Percentiles rank a stretch among this genome's conserved stretches.
These are phyloP conservation scores for Jaenimonas drosophilae DNA, from an alignment of 208 protist genomes.

Conservation along the genomic window DNA sequence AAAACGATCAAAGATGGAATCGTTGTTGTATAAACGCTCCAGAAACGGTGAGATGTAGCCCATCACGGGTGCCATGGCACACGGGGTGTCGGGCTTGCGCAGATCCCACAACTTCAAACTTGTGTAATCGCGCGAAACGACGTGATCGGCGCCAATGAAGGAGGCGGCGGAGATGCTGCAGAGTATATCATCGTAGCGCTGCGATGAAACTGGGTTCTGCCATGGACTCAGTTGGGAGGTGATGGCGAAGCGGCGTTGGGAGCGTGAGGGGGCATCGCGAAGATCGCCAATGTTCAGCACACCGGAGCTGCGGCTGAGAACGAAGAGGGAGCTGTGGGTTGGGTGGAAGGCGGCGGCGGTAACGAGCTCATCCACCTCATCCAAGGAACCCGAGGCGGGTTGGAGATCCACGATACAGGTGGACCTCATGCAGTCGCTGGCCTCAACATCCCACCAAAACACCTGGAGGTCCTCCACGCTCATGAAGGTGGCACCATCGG, in stretches of 20 bases:
- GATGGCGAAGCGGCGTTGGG: conserved; percentile 56
- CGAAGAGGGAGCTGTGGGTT: conserved; percentile 69
- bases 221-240: conserved; percentile 35
- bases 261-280: conserved; percentile 56
- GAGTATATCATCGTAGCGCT: conserved; percentile 71
- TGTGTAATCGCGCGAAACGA: conserved; percentile 81
- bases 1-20: conserved; percentile 84
- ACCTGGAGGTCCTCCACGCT: conserved; percentile 84
- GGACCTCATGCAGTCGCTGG: conserved; percentile 48
- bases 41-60: conserved; percentile 59
- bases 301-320: conserved; percentile 76
- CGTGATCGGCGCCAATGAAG: conserved; percentile 66
- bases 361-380: conserved; percentile 76
- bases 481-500: conserved; percentile 75
- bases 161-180: conserved; percentile 76
- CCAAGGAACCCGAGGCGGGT: conserved; percentile 46
- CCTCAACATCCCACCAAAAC: conserved; percentile 83
- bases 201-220: conserved; percentile 44
- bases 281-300: conserved; percentile 79
- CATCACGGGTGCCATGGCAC: conserved; percentile 57
- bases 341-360: conserved; percentile 74
- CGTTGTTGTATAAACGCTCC: conserved; percentile 64
- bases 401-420: conserved; percentile 65
- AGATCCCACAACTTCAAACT: conserved; percentile 85
- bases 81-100: conserved; percentile 44